A percentile compares a stretch with the other conserved stretches of the same genome.
phyloP scores from a whole-genome alignment of 805 yeast species.

The Ogataea dorogensis region DNA sequence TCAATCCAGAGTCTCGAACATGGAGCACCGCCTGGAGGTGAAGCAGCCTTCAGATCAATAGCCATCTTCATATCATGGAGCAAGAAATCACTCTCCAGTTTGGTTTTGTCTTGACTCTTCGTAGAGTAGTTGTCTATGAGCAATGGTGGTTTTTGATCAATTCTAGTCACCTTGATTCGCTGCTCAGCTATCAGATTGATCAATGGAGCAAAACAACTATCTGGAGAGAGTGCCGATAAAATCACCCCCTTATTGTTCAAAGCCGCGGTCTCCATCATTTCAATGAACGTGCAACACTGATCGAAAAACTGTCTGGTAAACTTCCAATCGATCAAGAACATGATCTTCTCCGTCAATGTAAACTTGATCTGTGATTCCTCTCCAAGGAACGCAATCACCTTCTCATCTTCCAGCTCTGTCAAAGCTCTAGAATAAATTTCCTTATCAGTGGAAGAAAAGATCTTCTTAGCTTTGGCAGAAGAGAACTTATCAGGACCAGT shows the following conservation, averaged over 20 bases:
- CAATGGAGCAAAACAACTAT: constrained; percentile 61
- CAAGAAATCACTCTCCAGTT: constrained; percentile 62
- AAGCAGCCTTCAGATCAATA: constrained; percentile 23
- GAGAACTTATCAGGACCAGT: constrained; percentile 50
- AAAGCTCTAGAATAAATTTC: constrained; percentile 50
- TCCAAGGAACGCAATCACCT: constrained; percentile 52
- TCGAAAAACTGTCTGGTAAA: constrained; percentile 41
- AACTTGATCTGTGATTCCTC: constrained; percentile 53
- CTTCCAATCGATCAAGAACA: constrained; percentile 39
- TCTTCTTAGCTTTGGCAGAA: constrained; percentile 42
- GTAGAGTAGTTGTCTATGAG: constrained; percentile 70
- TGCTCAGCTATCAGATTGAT: constrained; percentile 50
- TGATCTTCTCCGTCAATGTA: constrained; percentile 52
- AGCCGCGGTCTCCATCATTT: constrained; percentile 40
- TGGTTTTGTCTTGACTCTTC: constrained; percentile 66
- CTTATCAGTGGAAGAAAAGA: constrained; percentile 47
- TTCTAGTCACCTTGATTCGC: constrained; percentile 44
- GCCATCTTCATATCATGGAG: constrained; percentile 29
- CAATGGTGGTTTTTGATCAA: constrained; percentile 51
- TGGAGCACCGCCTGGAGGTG: constrained; percentile 59
- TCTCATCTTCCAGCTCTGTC: constrained; percentile 49
- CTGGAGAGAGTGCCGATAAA: constrained; percentile 54
- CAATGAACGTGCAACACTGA: constrained; percentile 46
- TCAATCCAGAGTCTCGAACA: constrained; percentile 75
- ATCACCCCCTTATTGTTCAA: constrained; percentile 52